Evolutionary conservation across 1,284 basidiomycete genomes (phyloP).

Genomic region (Ustanciosporium gigantosporum): DNA sequence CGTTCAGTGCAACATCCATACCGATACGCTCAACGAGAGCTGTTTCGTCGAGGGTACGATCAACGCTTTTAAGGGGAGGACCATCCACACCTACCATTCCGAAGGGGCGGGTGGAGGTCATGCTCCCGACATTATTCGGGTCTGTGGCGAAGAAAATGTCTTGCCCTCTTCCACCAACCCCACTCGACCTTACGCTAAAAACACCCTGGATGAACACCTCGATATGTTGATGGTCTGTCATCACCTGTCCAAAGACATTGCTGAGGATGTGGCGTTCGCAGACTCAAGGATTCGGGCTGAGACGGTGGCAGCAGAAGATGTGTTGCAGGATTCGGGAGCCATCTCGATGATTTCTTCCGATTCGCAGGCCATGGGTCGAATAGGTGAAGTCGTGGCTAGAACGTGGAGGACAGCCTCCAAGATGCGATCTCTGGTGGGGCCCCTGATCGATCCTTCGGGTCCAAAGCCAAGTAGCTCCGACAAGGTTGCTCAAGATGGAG

Average conservation of each 20-base stretch:
- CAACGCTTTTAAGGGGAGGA: conserved; percentile 82
- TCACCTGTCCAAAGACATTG: conserved; percentile 61
- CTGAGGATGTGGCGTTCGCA: conserved; percentile 93
- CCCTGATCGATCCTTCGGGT: conserved; percentile 64
- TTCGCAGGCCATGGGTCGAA: conserved; percentile 91
- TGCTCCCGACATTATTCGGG: conserved; percentile 96
- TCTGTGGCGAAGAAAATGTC: conserved; percentile 86
- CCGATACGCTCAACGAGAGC: conserved; percentile 71
- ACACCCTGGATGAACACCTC: conserved; percentile 95
- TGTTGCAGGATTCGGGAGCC: conserved; percentile 89
- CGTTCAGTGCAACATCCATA: conserved; percentile 97
- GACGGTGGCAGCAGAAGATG: conserved; percentile 96
- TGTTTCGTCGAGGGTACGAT: conserved; percentile 94
- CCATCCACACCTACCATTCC: conserved; percentile 77
- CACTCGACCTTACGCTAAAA: conserved; percentile 85
- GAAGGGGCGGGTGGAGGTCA: conserved; percentile 73
- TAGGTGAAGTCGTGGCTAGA: conserved; percentile 88
- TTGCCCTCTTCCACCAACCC: conserved; percentile 98
- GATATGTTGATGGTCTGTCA: conserved; percentile 91
- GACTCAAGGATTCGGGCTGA: conserved; percentile 96
- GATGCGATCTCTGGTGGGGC: conserved; percentile 80
- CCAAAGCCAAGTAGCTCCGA: background rate
- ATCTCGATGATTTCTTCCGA: conserved; percentile 95
- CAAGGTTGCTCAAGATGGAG: conserved; percentile 14
- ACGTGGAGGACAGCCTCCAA: conserved; percentile 98